These are phyloP conservation scores for Plantago major DNA, from an alignment of 257 asterid species.

Conservation along the genomic window DNA sequence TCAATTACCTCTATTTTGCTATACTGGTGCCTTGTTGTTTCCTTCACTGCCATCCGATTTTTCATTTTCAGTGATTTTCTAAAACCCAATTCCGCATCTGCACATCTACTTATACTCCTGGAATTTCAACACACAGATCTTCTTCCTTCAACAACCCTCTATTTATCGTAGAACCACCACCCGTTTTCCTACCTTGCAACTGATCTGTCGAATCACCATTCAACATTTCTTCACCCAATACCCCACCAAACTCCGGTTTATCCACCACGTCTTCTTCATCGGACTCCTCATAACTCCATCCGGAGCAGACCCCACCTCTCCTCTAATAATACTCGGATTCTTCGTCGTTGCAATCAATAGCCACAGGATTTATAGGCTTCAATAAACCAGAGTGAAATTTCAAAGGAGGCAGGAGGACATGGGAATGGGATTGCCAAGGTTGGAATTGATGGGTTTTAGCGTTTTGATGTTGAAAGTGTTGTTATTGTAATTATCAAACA, in stretches of 20 bases:
- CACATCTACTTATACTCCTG: conserved; percentile 41
- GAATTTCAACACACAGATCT: conserved; percentile 62
- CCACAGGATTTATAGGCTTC: conserved; percentile 46
- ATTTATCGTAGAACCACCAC: conserved; percentile 40
- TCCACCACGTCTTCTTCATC: conserved; percentile 46
- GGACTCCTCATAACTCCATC: conserved; percentile 30
- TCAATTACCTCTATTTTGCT: too few relatives aligned
- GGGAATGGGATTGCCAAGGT: too few relatives aligned
- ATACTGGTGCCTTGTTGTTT: too few relatives aligned
- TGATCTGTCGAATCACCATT: conserved; percentile 20
- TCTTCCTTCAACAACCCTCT: conserved; percentile 69
- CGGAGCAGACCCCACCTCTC: conserved; percentile 79
- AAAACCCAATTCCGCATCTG: conserved; percentile 35
- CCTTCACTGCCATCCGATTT: too few relatives aligned
- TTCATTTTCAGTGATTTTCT: too few relatives aligned
- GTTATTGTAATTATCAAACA: too few relatives aligned
- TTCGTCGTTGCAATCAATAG: conserved; percentile 53
- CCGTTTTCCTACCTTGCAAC: conserved; percentile 15
- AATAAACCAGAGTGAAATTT: conserved; percentile 68
- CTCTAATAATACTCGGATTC: conserved; percentile 49
- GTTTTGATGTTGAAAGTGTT: too few relatives aligned
- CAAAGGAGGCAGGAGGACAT: conserved; percentile 73
- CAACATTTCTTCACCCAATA: conserved; percentile 36
- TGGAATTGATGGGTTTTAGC: too few relatives aligned
- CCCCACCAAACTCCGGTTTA: conserved; percentile 22